phyloP scores from a whole-genome alignment of 1,284 basidiomycete genomes.

The Irpex sp. region DNA sequence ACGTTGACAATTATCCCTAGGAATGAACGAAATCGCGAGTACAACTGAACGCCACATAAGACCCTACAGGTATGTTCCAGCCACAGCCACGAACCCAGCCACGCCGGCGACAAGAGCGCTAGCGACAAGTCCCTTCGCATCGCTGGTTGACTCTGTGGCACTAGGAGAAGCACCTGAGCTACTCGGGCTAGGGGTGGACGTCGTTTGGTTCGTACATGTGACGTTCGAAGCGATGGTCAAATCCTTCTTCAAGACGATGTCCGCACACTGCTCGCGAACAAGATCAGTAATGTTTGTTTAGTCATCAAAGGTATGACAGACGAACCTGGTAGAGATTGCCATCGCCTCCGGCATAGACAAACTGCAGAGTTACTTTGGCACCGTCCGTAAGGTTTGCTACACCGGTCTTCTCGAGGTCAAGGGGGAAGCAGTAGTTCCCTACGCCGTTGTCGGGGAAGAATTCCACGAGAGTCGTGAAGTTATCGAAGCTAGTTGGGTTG shows the following conservation, averaged over 20 bases:
- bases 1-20: no score
- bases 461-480: constrained; percentile 33
- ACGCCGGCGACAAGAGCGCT: background rate
- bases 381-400: constrained; percentile 50
- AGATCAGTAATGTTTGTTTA: background rate
- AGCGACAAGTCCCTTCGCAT: background rate
- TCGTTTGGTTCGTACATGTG: constrained; percentile 23
- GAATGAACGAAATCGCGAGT: background rate
- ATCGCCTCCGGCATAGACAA: constrained; percentile 65
- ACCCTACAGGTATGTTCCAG: background rate
- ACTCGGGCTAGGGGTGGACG: background rate
- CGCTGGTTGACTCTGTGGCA: background rate
- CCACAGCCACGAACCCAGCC: background rate
- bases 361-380: constrained; percentile 59
- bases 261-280: constrained; percentile 51
- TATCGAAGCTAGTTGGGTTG: constrained; percentile 63
- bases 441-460: constrained; percentile 50
- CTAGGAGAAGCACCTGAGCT: background rate
- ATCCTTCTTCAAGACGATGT: constrained; percentile 36
- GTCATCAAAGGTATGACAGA: background rate
- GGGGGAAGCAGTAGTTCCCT: constrained; percentile 60
- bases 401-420: constrained; percentile 50
- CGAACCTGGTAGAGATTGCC: constrained; percentile 62
- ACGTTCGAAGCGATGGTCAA: constrained; percentile 32
- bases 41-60: background rate